Evolutionary conservation across 805 yeast species (phyloP).

Genomic region (Cyberlindnera euphorbiae): DNA sequence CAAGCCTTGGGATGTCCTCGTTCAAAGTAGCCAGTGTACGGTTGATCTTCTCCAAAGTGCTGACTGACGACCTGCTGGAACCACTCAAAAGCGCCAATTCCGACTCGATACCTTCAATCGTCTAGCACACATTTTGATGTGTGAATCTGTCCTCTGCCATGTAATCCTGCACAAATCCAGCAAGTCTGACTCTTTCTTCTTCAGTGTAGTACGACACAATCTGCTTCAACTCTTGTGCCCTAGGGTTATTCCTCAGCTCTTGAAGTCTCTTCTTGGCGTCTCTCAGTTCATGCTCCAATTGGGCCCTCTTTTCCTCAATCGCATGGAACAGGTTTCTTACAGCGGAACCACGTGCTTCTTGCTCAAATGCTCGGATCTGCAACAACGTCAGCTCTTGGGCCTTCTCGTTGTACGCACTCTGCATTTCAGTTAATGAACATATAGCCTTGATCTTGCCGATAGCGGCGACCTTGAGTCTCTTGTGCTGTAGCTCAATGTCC

Average conservation of each 20-base stretch:
- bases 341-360: slow-evolving; percentile 33
- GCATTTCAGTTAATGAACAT: slow-evolving; percentile 17
- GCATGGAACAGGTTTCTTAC: slow-evolving; percentile 27
- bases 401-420: slow-evolving; percentile 24
- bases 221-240: slow-evolving; percentile 11
- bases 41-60: slow-evolving; percentile 28
- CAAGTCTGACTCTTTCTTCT: slow-evolving; percentile 36
- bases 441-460: slow-evolving; percentile 24
- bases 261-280: slow-evolving; percentile 27
- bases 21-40: slow-evolving; percentile 21
- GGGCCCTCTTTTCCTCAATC: slow-evolving; percentile 28
- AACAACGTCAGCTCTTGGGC: slow-evolving; percentile 25
- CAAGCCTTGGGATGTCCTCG: slow-evolving; percentile 12
- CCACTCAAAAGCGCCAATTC: slow-evolving; percentile 35
- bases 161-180: slow-evolving; percentile 37
- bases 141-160: slow-evolving; percentile 33
- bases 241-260: not conserved
- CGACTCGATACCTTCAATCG: slow-evolving; percentile 42
- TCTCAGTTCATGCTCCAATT: slow-evolving; percentile 24
- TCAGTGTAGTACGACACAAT: slow-evolving; percentile 32
- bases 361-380: slow-evolving; percentile 33
- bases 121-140: slow-evolving; percentile 33
- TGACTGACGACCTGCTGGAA: slow-evolving; percentile 35
- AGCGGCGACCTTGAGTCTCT: slow-evolving; percentile 21
- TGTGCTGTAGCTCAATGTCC: slow-evolving; percentile 32